Evolutionary conservation across 768 basidiomycete species (phyloP).

Genomic region (Tylopilus sp.): DNA sequence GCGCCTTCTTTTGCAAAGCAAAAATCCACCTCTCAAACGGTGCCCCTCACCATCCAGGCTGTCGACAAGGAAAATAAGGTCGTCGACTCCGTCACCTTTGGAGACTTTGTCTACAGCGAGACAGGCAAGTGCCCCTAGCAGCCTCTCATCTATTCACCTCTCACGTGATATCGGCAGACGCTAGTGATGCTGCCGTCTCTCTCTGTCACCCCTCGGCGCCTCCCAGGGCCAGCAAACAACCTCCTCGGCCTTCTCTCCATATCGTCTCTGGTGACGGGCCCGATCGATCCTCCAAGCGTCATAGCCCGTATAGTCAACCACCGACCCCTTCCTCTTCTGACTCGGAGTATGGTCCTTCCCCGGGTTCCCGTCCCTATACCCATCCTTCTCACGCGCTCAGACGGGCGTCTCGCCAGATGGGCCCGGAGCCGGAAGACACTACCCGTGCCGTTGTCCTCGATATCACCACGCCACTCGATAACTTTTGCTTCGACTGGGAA

Average conservation of each 20-base stretch:
- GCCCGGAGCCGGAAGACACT: slow-evolving; percentile 37
- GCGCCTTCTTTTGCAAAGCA: slow-evolving; percentile 52
- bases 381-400: slow-evolving; percentile 19
- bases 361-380: slow-evolving; percentile 17
- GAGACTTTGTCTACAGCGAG: slow-evolving; percentile 64
- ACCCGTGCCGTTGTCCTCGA: slow-evolving; percentile 58
- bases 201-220: slow-evolving; percentile 2
- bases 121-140: slow-evolving; percentile 32
- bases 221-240: neutral
- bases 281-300: slow-evolving; percentile 34
- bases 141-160: neutral
- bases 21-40: slow-evolving; percentile 36
- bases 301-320: slow-evolving; percentile 38
- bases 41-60: slow-evolving; percentile 60
- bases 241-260: slow-evolving; percentile 26
- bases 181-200: neutral
- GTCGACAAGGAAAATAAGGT: slow-evolving; percentile 50
- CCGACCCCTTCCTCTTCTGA: slow-evolving; percentile 41
- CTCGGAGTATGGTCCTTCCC: slow-evolving; percentile 32
- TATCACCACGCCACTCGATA: slow-evolving; percentile 53
- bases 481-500: slow-evolving; percentile 56
- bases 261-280: slow-evolving; percentile 22
- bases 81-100: slow-evolving; percentile 66
- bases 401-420: slow-evolving; percentile 21
- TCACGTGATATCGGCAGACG: slow-evolving; percentile 8